These are phyloP conservation scores for Castanospermum australe DNA, from an alignment of 306 rosid species.

Conservation along the genomic window DNA sequence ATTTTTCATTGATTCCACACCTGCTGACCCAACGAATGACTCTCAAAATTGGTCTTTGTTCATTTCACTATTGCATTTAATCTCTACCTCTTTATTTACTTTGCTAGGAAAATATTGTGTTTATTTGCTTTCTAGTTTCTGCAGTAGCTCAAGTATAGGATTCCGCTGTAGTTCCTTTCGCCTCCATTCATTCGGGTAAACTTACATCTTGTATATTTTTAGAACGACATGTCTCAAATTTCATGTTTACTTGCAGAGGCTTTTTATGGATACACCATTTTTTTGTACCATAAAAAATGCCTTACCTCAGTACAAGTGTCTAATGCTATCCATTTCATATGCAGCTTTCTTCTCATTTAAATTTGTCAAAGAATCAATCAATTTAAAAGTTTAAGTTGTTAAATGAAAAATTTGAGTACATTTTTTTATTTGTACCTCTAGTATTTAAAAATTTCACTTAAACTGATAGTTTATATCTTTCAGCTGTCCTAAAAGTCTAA, in stretches of 20 bases:
- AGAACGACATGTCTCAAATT: neutral
- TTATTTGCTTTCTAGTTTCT: slow-evolving; percentile 11
- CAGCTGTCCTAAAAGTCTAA: neutral
- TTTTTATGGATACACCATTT: neutral
- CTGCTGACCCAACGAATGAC: neutral
- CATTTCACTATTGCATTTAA: neutral
- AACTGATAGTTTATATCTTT: neutral
- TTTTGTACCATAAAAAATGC: neutral
- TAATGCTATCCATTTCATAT: neutral
- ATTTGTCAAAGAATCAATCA: neutral
- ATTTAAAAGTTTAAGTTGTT: neutral
- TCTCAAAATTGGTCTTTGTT: neutral
- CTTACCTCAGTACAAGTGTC: neutral
- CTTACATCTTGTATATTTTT: neutral
- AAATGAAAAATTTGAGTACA: neutral
- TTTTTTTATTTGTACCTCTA: neutral
- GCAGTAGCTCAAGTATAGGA: neutral
- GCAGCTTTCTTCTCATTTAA: neutral
- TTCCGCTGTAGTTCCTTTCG: neutral
- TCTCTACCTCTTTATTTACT: neutral
- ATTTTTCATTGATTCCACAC: neutral
- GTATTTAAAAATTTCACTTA: neutral
- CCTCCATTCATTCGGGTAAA: neutral
- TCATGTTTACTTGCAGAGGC: neutral
- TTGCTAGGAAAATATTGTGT: neutral